Evolutionary conservation across 2,329 filamentous ascomycete species (phyloP), one percentile per base, ranked within the genome.

Genomic region (Cladophialophora yegresii): DNA sequence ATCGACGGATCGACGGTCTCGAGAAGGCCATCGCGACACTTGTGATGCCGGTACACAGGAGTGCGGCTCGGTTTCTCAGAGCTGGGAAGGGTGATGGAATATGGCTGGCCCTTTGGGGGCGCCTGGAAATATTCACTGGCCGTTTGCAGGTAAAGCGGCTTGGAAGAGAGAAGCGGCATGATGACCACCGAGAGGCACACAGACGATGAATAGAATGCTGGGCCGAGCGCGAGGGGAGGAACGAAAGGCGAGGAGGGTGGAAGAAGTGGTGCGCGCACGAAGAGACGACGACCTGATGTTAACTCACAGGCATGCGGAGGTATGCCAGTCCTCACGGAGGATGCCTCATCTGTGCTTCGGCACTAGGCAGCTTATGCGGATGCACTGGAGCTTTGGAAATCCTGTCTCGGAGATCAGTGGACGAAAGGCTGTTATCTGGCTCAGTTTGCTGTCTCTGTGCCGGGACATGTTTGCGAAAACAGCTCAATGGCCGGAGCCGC

Each of bases 1-100:
- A 87, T 79, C 57, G 85, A 77, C 20, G 92, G 89, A 74, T 95
- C 89, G 69, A 90, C 80, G 5, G 89, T 89, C 72, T 85, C 83
- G 49, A 96, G 78, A 62, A 96, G 82, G 64, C 85, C 85, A 77
- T 96, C 88, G 63, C 84, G 83, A 73, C 89, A 88, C 69, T 85
- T 85, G 86, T 89, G 96, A 77, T 96, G 89, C 67, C 95, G 87
- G 79, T 98, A 98, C 68, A 96, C 79, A 54, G 86, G 80, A 56
- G 84, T 89, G 70, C 92, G 88, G 65, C 88, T 90, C 55, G 90
- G 87, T 66, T 83, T 81, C 77, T 90, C 86, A 54, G 89, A 88
- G 67, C 90, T 90, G 0, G 92, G 89, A 22, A 99, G 72, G 12
- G 91, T 81, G 13, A 96, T 81, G 53, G 89, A 90, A 75, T 95